Base-by-base conservation (phyloP, 2,329 filamentous ascomycete species). In the Cercospora sp. region DNA sequence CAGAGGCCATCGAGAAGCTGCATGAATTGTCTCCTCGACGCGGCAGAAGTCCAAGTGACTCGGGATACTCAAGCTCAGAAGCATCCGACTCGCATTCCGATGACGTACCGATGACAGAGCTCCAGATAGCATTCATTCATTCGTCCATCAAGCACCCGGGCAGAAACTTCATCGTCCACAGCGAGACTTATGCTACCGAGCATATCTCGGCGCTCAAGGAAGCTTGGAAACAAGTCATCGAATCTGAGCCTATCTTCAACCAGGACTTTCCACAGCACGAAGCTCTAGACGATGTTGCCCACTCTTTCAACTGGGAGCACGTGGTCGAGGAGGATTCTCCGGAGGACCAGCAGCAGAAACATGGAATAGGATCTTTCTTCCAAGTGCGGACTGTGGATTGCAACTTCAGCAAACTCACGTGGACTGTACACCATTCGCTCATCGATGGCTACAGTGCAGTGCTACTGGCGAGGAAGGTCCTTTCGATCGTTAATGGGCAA, bases 221-320 rank as follows among this genome's bases (percentile, higher is more conserved):
- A 30, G 55, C 55, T 32, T 58, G 55, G 55, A 58, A 32, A 18
- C 55, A 58, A 58, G 26, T 58, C 13, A 58, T 58, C 12, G 55
- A 30, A 34, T 18, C 55, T 58, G 55, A 58, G 21, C 55, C 55
- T 7, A 58, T 58, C 55, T 58, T 58, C 26, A 58, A 58, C 24
- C 16, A 30, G 55, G 55, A 58, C 26, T 28, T 58, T 12, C 55
- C 55, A 30, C 26, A 26, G 12, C 55, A 32, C 26, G 55, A 58
- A 30, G 24, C 32, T 58, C 55, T 58, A 4, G 55, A 58, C 16
- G 55, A 58, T 58, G 26, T 30, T 24, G 5, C 55, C n/a, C 13
- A 58, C n/a, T 32, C 55, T n/a, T 58, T 58, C 26, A 34, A 26
- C 9, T 30, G 55, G 55, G 55, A 30, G n/a, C 40, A 45, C n/a